These are phyloP conservation scores for Sordariomycetes sp. DNA, from an alignment of 2,329 filamentous ascomycete genomes.

Conservation along the genomic window DNA sequence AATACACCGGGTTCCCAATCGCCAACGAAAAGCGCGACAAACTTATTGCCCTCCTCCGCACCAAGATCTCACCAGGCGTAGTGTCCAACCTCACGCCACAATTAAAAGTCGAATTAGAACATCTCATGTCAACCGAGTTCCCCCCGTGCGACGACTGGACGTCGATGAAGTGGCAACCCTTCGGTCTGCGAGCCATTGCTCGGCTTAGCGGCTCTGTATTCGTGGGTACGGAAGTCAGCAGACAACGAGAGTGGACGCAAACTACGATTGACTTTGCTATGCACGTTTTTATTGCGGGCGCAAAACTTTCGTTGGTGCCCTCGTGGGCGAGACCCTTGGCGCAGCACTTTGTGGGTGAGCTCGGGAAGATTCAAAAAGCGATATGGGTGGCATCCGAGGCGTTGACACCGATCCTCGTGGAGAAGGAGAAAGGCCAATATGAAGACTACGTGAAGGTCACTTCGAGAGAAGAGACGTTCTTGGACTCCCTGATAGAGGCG, in stretches of 20 bases:
- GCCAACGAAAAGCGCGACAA: no score
- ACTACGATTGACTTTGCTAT: conserved; percentile 40
- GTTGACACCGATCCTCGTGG: no score
- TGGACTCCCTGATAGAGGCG: conserved; percentile 36
- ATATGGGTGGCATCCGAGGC: no score
- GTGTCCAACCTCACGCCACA: no score
- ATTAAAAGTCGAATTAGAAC: conserved; percentile 38
- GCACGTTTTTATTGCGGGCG: conserved; percentile 35
- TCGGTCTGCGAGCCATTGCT: conserved; percentile 41
- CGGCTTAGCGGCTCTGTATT: conserved; percentile 45
- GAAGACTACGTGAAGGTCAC: no score
- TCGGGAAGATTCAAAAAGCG: conserved; percentile 33
- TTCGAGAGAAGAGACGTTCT: conserved; percentile 28
- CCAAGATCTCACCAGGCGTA: no score
- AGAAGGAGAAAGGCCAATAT: no score
- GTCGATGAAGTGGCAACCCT: conserved; percentile 39
- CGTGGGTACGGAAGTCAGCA: conserved; percentile 39
- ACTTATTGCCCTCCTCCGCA: no score
- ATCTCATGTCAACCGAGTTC: conserved; percentile 36
- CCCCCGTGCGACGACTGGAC: conserved; percentile 46
- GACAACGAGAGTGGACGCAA: conserved; percentile 44
- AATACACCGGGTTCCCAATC: no score
- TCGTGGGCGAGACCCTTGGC: conserved; percentile 37
- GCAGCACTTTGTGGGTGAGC: conserved; percentile 35
- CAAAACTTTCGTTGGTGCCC: conserved; percentile 43